Percentiles rank a stretch among this genome's conserved stretches.
These are phyloP conservation scores for Cotoneaster glaucophyllus DNA, from an alignment of 306 rosid genomes.

Conservation along the genomic window DNA sequence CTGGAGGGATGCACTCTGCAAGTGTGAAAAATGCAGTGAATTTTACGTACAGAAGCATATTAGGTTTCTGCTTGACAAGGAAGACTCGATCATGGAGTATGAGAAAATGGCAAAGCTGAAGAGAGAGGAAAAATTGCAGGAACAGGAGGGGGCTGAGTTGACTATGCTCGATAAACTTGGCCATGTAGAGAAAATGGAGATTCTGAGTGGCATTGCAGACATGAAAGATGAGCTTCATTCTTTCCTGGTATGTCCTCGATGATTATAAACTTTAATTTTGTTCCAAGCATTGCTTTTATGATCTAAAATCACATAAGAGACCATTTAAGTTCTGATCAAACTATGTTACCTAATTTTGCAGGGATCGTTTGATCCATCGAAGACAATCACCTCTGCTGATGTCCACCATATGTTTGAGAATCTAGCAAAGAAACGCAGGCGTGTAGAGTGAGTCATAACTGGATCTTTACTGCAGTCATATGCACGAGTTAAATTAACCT, in stretches of 20 bases:
- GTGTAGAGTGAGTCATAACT: constrained; percentile 42
- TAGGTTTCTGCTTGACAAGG: constrained; percentile 69
- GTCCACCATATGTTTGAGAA: constrained; percentile 79
- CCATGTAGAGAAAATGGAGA: constrained; percentile 87
- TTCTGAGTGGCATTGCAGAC: constrained; percentile 87
- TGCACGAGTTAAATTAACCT: constrained; percentile 12
- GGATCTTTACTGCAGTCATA: constrained; percentile 11
- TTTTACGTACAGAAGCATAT: constrained; percentile 54
- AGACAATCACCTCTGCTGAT: constrained; percentile 82
- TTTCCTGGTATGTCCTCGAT: constrained; percentile 56
- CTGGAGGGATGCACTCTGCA: constrained; percentile 83
- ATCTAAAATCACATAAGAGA: neutral
- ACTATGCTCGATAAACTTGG: constrained; percentile 69
- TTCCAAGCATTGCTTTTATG: neutral
- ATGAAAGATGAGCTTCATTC: constrained; percentile 82
- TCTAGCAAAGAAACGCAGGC: constrained; percentile 87
- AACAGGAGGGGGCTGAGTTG: constrained; percentile 71
- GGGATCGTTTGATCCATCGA: constrained; percentile 83
- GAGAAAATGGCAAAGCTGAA: constrained; percentile 80
- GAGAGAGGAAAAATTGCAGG: constrained; percentile 78
- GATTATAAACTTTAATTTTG: neutral
- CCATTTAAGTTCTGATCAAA: constrained; percentile 1
- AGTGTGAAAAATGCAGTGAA: constrained; percentile 55
- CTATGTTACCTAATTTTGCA: constrained; percentile 26
- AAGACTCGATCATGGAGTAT: constrained; percentile 81